phyloP scores from a whole-genome alignment of 768 basidiomycete genomes.

The Lentinula raphanica region DNA sequence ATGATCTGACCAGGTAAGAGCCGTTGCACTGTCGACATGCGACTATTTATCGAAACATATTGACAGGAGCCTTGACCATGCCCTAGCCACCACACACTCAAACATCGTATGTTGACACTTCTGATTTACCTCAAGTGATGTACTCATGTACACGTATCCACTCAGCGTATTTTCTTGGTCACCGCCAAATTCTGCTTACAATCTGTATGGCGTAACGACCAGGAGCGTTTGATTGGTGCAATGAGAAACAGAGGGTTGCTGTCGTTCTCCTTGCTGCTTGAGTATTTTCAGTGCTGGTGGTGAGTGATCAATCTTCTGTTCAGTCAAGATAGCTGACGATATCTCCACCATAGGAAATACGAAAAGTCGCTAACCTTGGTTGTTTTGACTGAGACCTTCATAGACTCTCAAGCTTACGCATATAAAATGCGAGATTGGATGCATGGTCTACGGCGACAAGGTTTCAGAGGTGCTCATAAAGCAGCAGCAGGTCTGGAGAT shows the following conservation, averaged over 20 bases:
- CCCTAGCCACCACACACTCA: constrained; percentile 84
- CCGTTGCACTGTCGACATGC: not conserved
- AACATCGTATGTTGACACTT: constrained; percentile 36
- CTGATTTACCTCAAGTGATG: not conserved
- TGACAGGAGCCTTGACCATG: constrained; percentile 70
- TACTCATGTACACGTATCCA: constrained; percentile 13
- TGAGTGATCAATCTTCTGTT: constrained; percentile 27
- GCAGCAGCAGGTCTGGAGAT: constrained; percentile 56
- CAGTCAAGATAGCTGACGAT: not conserved
- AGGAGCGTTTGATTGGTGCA: constrained; percentile 34
- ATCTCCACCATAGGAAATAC: constrained; percentile 44
- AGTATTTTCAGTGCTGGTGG: constrained; percentile 67
- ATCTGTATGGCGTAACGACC: constrained; percentile 75
- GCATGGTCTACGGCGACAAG: constrained; percentile 52
- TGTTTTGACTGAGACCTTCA: constrained; percentile 48
- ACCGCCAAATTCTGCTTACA: constrained; percentile 83
- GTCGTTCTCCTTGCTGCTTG: constrained; percentile 38
- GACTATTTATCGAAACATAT: constrained; percentile 2
- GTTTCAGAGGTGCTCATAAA: constrained; percentile 60
- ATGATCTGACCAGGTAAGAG: constrained; percentile 72
- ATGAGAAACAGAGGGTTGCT: constrained; percentile 50
- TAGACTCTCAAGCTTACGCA: constrained; percentile 58
- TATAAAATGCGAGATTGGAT: constrained; percentile 60
- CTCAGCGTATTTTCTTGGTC: constrained; percentile 82
- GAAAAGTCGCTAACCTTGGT: constrained; percentile 46